phyloP scores from a whole-genome alignment of 345 rosid species.

The Gossypium bickii region DNA sequence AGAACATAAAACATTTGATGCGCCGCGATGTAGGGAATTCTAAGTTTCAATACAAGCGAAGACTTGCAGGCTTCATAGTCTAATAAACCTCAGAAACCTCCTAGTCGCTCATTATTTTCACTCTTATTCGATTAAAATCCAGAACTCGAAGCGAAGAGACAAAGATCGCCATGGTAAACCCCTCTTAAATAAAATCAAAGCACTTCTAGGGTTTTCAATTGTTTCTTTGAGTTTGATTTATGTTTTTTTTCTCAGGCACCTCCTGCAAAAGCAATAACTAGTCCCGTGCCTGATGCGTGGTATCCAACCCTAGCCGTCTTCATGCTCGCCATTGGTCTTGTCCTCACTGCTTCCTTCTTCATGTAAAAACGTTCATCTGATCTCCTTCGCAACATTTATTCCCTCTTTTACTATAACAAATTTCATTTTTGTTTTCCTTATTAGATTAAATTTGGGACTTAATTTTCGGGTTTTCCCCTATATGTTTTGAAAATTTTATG shows the following conservation, averaged over 20 bases:
- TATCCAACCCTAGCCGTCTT: slow-evolving; percentile 17
- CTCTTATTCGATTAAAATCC: neutral
- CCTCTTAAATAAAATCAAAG: neutral
- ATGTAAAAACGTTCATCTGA: slow-evolving; percentile 12
- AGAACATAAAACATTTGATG: neutral
- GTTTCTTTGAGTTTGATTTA: neutral
- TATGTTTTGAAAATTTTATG: neutral
- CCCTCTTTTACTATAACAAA: neutral
- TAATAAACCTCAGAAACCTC: neutral
- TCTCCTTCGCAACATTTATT: neutral
- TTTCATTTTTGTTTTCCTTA: neutral
- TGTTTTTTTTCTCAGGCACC: neutral
- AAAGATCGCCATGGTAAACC: slow-evolving; percentile 9
- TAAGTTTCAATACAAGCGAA: neutral
- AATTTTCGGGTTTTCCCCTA: neutral
- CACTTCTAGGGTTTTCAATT: neutral
- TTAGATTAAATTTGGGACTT: neutral
- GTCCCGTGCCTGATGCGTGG: slow-evolving; percentile 24
- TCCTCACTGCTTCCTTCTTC: slow-evolving; percentile 21
- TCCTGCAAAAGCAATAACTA: slow-evolving; percentile 13
- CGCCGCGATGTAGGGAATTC: neutral
- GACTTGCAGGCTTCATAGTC: neutral
- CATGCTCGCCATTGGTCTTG: slow-evolving; percentile 17
- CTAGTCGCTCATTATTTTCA: neutral
- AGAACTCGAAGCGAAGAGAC: neutral